Percentiles rank a stretch among this genome's conserved stretches.
These are phyloP conservation scores for Dendrocalamus sinicus DNA, from an alignment of 176 grass and related monocot species.

Conservation along the genomic window DNA sequence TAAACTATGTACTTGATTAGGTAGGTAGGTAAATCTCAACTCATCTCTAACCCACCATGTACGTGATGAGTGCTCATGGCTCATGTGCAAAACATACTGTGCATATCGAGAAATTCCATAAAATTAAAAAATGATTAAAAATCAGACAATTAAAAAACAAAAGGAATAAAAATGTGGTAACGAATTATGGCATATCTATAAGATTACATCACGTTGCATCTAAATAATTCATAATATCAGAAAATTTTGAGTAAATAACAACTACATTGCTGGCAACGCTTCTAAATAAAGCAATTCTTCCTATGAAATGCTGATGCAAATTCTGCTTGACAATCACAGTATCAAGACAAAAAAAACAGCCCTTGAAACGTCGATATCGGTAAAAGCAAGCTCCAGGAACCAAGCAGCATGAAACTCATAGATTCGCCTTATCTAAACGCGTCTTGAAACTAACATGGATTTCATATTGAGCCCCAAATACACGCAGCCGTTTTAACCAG, in stretches of 20 bases:
- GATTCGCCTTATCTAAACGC: slow-evolving; percentile 41
- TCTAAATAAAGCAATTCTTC: neutral
- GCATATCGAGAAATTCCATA: too few relatives aligned
- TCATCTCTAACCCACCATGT: too few relatives aligned
- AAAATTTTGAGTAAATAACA: neutral
- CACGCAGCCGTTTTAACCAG: slow-evolving; percentile 57
- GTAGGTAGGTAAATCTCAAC: too few relatives aligned
- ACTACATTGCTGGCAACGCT: neutral
- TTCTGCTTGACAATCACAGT: neutral
- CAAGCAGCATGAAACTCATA: slow-evolving; percentile 5
- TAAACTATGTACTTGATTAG: too few relatives aligned
- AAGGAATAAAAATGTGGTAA: neutral
- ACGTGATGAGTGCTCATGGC: too few relatives aligned
- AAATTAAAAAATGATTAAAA: too few relatives aligned
- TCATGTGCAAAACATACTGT: too few relatives aligned
- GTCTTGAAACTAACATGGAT: slow-evolving; percentile 57
- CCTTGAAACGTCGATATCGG: neutral
- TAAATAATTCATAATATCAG: neutral
- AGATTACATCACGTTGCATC: neutral
- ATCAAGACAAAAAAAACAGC: neutral
- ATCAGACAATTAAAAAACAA: neutral
- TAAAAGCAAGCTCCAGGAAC: neutral
- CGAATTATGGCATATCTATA: neutral
- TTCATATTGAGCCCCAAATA: slow-evolving; percentile 60
- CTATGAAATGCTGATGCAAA: slow-evolving; percentile 8